Conservation (phyloP, 768 basidiomycete species). For the Gelatoporia subvermispora region DNA sequence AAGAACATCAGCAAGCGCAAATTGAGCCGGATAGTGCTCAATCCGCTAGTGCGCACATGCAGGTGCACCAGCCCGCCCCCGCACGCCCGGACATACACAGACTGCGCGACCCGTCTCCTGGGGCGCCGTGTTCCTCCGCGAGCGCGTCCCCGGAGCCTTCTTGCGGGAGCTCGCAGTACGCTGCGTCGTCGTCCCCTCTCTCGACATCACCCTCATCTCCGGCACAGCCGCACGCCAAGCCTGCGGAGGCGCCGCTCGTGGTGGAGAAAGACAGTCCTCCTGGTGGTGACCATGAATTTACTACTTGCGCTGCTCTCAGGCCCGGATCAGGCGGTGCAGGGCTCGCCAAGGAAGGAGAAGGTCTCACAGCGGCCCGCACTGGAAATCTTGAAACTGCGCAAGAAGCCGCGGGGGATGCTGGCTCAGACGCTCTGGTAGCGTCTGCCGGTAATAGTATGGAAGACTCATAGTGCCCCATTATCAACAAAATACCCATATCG, state of each 20-base stretch:
- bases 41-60: not conserved
- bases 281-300: too few relatives aligned
- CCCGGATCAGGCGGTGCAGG: too few relatives aligned
- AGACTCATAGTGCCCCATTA: too few relatives aligned
- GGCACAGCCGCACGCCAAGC: slow-evolving; percentile 13
- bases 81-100: not conserved
- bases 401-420: not conserved
- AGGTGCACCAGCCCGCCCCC: slow-evolving; percentile 1
- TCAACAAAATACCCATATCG: too few relatives aligned
- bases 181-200: slow-evolving; percentile 22
- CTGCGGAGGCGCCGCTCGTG: not conserved
- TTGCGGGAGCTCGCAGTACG: slow-evolving; percentile 44
- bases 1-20: too few relatives aligned
- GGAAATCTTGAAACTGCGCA: not conserved
- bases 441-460: not conserved
- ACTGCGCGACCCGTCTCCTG: slow-evolving; percentile 21
- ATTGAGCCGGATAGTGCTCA: too few relatives aligned
- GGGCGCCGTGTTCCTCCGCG: slow-evolving; percentile 33
- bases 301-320: too few relatives aligned
- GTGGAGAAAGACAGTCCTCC: too few relatives aligned
- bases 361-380: not conserved
- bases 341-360: not conserved
- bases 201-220: slow-evolving; percentile 28
- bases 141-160: slow-evolving; percentile 56
- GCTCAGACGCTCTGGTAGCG: not conserved